Evolutionary conservation across 192 early-diverging fungal genomes (phyloP), one percentile per base, ranked within the genome.

Genomic region (Coemansia aciculifera): DNA sequence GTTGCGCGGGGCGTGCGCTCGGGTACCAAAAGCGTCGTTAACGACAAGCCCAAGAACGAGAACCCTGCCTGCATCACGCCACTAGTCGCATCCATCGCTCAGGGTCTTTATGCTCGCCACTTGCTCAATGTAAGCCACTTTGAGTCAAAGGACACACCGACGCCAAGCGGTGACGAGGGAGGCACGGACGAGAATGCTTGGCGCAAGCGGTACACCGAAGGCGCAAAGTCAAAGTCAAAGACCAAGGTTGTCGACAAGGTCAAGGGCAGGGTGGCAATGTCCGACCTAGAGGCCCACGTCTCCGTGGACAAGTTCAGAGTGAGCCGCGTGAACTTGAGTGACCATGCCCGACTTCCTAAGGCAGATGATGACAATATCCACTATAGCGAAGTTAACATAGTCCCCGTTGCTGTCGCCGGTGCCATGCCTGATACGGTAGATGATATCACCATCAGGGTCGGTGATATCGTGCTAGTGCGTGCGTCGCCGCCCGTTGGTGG

Each of bases 51-150:
- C n/a, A 77, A 69, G 17, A 62, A 67, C 3, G 77, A 84, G 40
- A 84, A 84, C 43, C 71, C 72, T 1, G 72, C 82, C 2, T 79
- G 77, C 21, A 76, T 84, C 13, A 84, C 82, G 2, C 75, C 77
- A 11, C 74, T 79, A 19, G 73, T 84, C 40, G 77, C 69, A 23
- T 73, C 67, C 4, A 77, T 85, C 40, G 80, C 81, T 62, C 66
- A 75, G 59, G 75, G 73, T 3, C 67, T 86, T 11, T 86, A 83
- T 63, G 73, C 74, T 4, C 68, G 78, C 56, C 69, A 79, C 37
- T 51, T 85, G 4, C 63, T 81, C 5, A 74, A 68, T 17, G 74
- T 79, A 49, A 79, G 69, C 34, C 54, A 63, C 36, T 75, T 72
- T 29, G 54, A 67, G 24, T 48, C 48, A 17, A 59, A 65, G 62